Conservation (phyloP, 2,329 filamentous ascomycete genomes). For the Fusarium floridanum region DNA sequence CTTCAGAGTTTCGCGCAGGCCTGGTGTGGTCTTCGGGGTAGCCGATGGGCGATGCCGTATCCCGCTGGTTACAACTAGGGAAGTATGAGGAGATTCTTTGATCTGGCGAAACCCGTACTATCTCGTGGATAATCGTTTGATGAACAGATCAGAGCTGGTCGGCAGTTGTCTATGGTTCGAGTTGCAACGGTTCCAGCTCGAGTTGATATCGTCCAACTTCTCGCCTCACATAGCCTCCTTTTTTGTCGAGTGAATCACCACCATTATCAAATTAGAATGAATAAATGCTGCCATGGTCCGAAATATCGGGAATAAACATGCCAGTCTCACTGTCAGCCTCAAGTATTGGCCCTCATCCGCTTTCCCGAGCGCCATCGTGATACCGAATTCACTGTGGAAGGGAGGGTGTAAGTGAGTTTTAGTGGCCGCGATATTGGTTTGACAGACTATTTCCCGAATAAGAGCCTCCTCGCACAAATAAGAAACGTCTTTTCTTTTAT, state of each 20-base stretch:
- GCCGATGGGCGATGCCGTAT: background rate
- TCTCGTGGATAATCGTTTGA: background rate
- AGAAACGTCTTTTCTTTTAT: background rate
- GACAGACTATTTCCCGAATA: slow-evolving; percentile 5
- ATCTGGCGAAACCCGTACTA: background rate
- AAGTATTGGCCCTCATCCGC: slow-evolving; percentile 34
- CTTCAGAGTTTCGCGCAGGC: background rate
- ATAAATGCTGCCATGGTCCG: slow-evolving; percentile 7
- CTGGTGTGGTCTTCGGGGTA: background rate
- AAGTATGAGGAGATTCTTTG: background rate
- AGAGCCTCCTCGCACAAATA: background rate
- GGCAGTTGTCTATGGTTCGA: background rate
- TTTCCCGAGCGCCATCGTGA: slow-evolving; percentile 31
- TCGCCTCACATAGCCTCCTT: background rate
- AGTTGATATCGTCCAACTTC: background rate
- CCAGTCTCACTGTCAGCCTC: slow-evolving; percentile 20
- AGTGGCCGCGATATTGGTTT: slow-evolving; percentile 27
- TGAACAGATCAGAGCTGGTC: background rate
- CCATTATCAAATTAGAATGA: background rate
- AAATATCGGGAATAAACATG: slow-evolving; percentile 7
- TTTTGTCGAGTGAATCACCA: background rate
- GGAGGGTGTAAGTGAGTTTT: slow-evolving; percentile 17
- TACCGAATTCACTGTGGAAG: slow-evolving; percentile 29
- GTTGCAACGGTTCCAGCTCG: slow-evolving; percentile 5
- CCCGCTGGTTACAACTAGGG: background rate